These are phyloP conservation scores for Suillus subluteus DNA, from an alignment of 768 basidiomycete species.

Conservation along the genomic window DNA sequence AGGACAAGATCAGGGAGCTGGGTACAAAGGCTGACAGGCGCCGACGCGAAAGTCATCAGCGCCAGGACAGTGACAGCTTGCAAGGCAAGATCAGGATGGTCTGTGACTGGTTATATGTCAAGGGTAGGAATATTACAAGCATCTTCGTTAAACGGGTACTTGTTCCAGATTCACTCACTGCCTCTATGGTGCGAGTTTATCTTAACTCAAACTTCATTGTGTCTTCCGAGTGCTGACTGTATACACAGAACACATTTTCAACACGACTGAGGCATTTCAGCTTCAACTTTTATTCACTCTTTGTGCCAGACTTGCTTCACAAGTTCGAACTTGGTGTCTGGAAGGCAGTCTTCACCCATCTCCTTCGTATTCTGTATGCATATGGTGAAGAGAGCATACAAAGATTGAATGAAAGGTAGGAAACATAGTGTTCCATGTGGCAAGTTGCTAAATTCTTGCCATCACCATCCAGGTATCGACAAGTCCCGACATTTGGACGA, in stretches of 20 bases:
- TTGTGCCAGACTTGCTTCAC: conserved; percentile 42
- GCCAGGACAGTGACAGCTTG: neutral
- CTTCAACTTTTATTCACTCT: conserved; percentile 31
- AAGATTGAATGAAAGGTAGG: neutral
- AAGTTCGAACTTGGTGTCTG: conserved; percentile 43
- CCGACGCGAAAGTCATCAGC: accelerated
- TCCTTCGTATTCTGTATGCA: conserved; percentile 36
- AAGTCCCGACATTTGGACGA: conserved; percentile 35
- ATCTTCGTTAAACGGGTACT: neutral
- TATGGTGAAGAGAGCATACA: neutral
- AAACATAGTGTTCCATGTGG: neutral
- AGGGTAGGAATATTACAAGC: conserved; percentile 5
- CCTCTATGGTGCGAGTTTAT: neutral
- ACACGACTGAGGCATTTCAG: conserved; percentile 16
- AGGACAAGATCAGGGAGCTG: conserved; percentile 13
- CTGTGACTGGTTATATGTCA: conserved; percentile 10
- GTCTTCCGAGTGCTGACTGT: neutral
- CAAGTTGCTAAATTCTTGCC: neutral
- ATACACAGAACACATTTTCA: conserved; percentile 40
- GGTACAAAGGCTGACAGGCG: conserved; percentile 16
- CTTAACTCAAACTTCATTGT: no score
- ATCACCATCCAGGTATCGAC: conserved; percentile 27
- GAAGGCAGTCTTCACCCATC: conserved; percentile 39
- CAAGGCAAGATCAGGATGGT: conserved; percentile 9
- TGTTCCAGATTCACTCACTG: conserved; percentile 2